Evolutionary conservation across 352 stramenopile species (phyloP), one percentile per base, ranked within the genome.

Genomic region (Phytophthora brassicae): DNA sequence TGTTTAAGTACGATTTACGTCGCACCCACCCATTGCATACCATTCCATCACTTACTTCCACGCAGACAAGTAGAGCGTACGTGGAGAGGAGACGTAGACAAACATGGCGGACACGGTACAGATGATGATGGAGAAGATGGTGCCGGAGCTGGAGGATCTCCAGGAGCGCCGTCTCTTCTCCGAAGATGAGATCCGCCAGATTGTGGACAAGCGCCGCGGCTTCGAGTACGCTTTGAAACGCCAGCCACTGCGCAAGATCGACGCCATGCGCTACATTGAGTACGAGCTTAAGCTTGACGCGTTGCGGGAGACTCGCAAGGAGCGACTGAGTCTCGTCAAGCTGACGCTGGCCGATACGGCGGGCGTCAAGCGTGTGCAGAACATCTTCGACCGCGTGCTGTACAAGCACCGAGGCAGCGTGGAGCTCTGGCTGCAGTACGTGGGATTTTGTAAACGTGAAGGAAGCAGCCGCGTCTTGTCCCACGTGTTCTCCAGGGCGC

Each of bases 191-290:
- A 90, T 98, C 55, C 81, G 88, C 19, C 86, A 96, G 66, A 96
- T 98, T 56, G 89, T 97, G 29, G 84, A 91, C 56, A 85, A 84
- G 46, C 86, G 92, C 11, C 79, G 89, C 20, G 84, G 95, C 49
- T 98, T 97, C 60, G 92, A 98, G 84, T 98, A 98, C 77, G 75
- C 88, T 66, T 84, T 97, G 62, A 81, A 90, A 59, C 88, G 92
- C 43, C 75, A 92, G 48, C 86, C 92, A 33, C 59, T 96, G 63
- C 88, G 89, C 63, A 96, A 95, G 71, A 89, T 96, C 51, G 92
- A 98, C 70, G 95, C 74, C 22, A 84, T 98, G 71, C 89, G 92
- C 35, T 98, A 97, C 75, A 92, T 97, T 46, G 89, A 97, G 70
- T 97, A 97, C 76, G 92, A 98, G 68, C 68, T 97, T 22, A 95